Evolutionary conservation across 2,329 filamentous ascomycete genomes (phyloP).

Genomic region (Diaporthe citriasiana): DNA sequence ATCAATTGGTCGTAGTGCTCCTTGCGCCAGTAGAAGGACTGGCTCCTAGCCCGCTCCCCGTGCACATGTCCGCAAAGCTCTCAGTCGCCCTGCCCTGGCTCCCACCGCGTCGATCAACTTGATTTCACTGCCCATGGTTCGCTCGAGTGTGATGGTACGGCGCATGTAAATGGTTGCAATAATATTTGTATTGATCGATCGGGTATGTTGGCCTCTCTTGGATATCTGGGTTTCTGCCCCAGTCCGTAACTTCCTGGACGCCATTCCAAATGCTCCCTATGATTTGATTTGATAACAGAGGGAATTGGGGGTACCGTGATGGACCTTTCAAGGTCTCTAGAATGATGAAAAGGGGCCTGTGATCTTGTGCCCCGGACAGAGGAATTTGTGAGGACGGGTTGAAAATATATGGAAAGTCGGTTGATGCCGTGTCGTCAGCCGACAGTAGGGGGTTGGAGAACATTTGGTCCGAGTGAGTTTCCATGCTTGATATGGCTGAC

Average conservation of each 20-base stretch:
- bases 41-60: background rate
- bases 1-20: background rate
- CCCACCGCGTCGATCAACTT: background rate
- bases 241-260: conserved; percentile 39
- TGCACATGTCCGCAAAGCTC: background rate
- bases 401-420: conserved; percentile 25
- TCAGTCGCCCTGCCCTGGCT: background rate
- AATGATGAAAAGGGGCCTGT: conserved; percentile 22
- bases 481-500: conserved; percentile 22
- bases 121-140: background rate
- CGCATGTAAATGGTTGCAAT: conserved; percentile 14
- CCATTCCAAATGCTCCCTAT: conserved; percentile 42
- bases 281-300: conserved; percentile 39
- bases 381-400: conserved; percentile 11
- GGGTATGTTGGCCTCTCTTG: conserved; percentile 33
- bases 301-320: conserved; percentile 33
- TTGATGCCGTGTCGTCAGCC: conserved; percentile 28
- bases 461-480: conserved; percentile 24
- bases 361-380: conserved; percentile 4
- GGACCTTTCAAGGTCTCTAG: conserved; percentile 15
- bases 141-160: background rate
- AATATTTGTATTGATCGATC: conserved; percentile 41
- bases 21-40: background rate
- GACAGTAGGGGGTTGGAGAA: background rate
- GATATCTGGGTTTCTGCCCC: conserved; percentile 21